phyloP scores from a whole-genome alignment of 306 rosid genomes.

The Glycine soja region DNA sequence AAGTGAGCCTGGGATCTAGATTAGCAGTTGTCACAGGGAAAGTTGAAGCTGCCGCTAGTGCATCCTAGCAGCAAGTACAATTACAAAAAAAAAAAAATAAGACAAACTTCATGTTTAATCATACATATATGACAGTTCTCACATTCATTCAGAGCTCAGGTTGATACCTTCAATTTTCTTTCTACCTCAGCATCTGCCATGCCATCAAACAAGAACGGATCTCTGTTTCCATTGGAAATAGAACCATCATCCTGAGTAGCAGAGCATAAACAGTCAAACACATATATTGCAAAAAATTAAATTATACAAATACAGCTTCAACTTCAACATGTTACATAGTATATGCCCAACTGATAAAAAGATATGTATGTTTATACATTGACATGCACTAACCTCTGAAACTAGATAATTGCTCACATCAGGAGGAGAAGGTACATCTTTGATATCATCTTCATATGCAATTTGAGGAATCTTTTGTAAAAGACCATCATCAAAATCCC shows the following conservation, averaged over 20 bases:
- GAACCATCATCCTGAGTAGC: constrained; percentile 83
- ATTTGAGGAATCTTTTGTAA: constrained; percentile 80
- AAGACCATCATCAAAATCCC: constrained; percentile 92
- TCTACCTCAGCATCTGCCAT: constrained; percentile 90
- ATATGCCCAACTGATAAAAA: constrained; percentile 17
- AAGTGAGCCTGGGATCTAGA: constrained; percentile 71
- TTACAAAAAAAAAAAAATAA: constrained; percentile 36
- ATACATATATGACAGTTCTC: background rate
- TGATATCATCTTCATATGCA: constrained; percentile 80
- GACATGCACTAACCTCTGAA: constrained; percentile 78
- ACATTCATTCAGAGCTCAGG: constrained; percentile 35
- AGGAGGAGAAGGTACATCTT: constrained; percentile 77
- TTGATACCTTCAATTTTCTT: constrained; percentile 82
- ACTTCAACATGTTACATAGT: constrained; percentile 9
- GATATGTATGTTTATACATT: background rate
- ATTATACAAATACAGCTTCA: constrained; percentile 7
- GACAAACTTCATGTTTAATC: constrained; percentile 33
- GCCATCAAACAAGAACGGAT: constrained; percentile 77
- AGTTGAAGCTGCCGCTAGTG: constrained; percentile 59
- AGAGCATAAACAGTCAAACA: constrained; percentile 19
- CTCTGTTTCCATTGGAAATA: constrained; percentile 80
- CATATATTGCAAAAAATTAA: constrained; percentile 3
- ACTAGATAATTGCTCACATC: constrained; percentile 94
- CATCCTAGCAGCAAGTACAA: constrained; percentile 62
- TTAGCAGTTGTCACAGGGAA: constrained; percentile 60